Evolutionary conservation across 805 yeast species (phyloP).

Genomic region (Wickerhamiella siamensis): DNA sequence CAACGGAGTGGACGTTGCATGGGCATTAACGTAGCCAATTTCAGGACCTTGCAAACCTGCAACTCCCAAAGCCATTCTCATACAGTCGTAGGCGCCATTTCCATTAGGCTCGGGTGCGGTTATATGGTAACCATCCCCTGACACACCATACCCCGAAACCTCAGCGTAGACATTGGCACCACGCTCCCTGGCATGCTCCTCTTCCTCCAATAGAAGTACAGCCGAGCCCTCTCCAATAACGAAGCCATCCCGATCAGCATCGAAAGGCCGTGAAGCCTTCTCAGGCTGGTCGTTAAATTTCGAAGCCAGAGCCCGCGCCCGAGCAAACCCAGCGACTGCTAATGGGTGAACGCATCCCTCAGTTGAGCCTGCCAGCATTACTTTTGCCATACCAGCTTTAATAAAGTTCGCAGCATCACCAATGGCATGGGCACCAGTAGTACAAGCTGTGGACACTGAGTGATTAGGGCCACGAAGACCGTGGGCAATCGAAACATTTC

Average conservation of each 20-base stretch:
- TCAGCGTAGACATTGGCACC: slow-evolving; percentile 66
- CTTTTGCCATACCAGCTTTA: slow-evolving; percentile 63
- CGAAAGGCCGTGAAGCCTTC: slow-evolving; percentile 79
- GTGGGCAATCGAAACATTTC: slow-evolving; percentile 67
- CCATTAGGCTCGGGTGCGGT: slow-evolving; percentile 83
- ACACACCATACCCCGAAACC: slow-evolving; percentile 72
- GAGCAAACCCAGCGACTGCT: slow-evolving; percentile 77
- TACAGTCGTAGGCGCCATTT: slow-evolving; percentile 69
- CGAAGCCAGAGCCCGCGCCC: slow-evolving; percentile 69
- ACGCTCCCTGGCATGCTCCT: slow-evolving; percentile 58
- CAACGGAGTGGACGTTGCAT: slow-evolving; percentile 81
- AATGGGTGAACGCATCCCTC: slow-evolving; percentile 80
- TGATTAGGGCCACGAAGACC: slow-evolving; percentile 78
- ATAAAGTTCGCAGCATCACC: slow-evolving; percentile 87
- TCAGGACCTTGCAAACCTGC: slow-evolving; percentile 35
- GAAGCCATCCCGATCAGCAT: slow-evolving; percentile 62
- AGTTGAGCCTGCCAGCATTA: slow-evolving; percentile 88
- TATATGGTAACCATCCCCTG: slow-evolving; percentile 85
- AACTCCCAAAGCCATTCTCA: slow-evolving; percentile 53
- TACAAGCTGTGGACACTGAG: slow-evolving; percentile 87
- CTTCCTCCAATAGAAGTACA: slow-evolving; percentile 56
- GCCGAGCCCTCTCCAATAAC: slow-evolving; percentile 93
- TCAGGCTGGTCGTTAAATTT: slow-evolving; percentile 46
- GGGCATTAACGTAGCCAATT: slow-evolving; percentile 80
- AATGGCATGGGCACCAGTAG: slow-evolving; percentile 85